Evolutionary conservation across 2,329 filamentous ascomycete species (phyloP), one percentile per base, ranked within the genome.

Genomic region (Annulohypoxylon truncatum): DNA sequence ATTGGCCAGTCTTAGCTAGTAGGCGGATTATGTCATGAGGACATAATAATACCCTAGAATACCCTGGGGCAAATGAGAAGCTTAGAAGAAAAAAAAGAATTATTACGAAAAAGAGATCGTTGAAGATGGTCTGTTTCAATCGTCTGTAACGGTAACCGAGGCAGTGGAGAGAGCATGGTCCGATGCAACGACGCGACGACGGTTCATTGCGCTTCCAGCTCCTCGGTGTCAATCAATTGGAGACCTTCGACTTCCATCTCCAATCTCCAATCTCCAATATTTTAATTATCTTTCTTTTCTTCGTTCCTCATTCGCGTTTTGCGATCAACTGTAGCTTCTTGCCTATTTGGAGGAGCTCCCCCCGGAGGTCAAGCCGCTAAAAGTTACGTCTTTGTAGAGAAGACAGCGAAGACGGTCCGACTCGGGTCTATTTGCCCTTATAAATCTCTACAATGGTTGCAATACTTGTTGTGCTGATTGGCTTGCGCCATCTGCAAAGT

Each of bases 331-430:
- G 35, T 10, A n/a, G 28, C 40, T 28, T 40, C 13, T 35, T 29
- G 28, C 12, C 13, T 29, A 38, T 18, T 18, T 33, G 20, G 29
- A 24, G 20, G 20, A 55, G 22, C 18, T 59, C 56, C 54, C 54
- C 54, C 44, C 42, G 35, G 48, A 44, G 47, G 29, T 55, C 46
- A 57, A 51, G 42, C 13, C 33, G 33, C 35, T 38, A 54, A 54
- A 54, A 42, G 38, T 53, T 26, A 53, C 44, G 57, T 42, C 57
- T 26, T 55, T 13, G 18, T 42, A 58, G 52, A 57, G 54, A 48
- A 69, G 63, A 64, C 60, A 55, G 59, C 66, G 54, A 52, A 67
- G 63, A 67, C 63, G 67, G 67, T 67, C 67, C 67, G 67, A 69
- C 40, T 69, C 67, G 67, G 63, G 10, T 64, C 52, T 51, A 61